Evolutionary conservation across 140 eudicot genomes (phyloP), one percentile per base, ranked within the genome.

Genomic region (Anethum foeniculum): DNA sequence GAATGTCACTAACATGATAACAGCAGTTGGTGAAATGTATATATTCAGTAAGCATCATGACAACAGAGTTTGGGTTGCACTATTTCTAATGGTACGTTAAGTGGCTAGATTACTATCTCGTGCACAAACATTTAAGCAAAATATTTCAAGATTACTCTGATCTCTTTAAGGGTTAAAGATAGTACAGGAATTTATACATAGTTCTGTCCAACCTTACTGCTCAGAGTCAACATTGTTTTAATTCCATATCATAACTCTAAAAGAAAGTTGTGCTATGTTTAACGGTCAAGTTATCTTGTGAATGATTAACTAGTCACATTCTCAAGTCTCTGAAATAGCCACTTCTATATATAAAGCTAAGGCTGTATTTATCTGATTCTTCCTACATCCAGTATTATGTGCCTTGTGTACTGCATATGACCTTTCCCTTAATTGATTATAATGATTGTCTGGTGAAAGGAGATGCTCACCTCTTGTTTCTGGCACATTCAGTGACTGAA

Each of bases 1-100:
- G 96, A 95, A 95, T 80, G 93, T 92, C 65, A 95, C 99, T 41
- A 95, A 95, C 83, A 97, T 95, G 79, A 90, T 95, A 77, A 95
- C 97, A 76, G 99, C 99, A 60, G 97, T 95, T 76, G 99, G 99
- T 80, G 99, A 95, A 87, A 95, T 92, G 99, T 95, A 95, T 85
- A 83, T 95, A 36, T 92, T 95, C 83, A 88, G 83, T 79, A 92
- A 92, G 86, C 97, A 88, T 81, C 99, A 95, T 74, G 99, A 92
- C 85, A 95, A 89, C 85, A 89, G 93, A 88, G 97, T 95, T 62
- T 95, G 99, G 99, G 93, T 91, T 51, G 89, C 99, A 52, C 92
- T 95, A 76, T 92, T 92, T 85, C 76, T 95, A 81, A 95, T 95
- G 99, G 99, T 95, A 90, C 65, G 87, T 83, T 77, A 60, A 4